Evolutionary conservation across 768 basidiomycete genomes (phyloP).

Genomic region (Rhodocollybia butyracea): DNA sequence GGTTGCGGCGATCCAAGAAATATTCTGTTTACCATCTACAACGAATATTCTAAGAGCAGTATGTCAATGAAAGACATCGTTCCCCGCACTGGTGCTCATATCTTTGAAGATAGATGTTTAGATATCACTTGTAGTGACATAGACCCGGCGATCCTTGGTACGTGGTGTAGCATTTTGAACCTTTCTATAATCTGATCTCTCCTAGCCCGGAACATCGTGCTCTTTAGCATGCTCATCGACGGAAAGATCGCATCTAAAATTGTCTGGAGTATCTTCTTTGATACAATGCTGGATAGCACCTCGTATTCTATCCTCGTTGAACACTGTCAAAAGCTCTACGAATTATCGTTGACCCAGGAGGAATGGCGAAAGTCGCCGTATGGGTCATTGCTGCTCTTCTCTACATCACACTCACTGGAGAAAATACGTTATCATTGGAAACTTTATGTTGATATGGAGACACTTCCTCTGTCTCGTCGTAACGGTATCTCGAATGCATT

Average conservation of each 20-base stretch:
- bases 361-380: constrained; percentile 27
- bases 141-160: constrained; percentile 34
- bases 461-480: constrained; percentile 9
- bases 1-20: constrained; percentile 50
- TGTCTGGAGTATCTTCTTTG: constrained; percentile 35
- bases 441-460: constrained; percentile 23
- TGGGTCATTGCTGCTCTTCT: constrained; percentile 22
- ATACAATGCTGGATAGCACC: constrained; percentile 27
- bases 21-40: constrained; percentile 38
- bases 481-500: no score
- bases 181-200: neutral
- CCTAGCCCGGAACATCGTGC: constrained; percentile 33
- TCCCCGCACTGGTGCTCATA: neutral
- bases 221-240: constrained; percentile 31
- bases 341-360: constrained; percentile 15
- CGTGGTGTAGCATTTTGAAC: neutral
- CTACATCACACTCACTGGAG: constrained; percentile 24
- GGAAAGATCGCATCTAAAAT: constrained; percentile 6
- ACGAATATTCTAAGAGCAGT: constrained; percentile 17
- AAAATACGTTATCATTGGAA: constrained; percentile 29
- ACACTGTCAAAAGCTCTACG: constrained; percentile 28
- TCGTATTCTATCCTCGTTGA: constrained; percentile 19
- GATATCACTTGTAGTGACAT: constrained; percentile 39
- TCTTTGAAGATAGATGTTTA: constrained; percentile 16
- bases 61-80: no score